Evolutionary conservation across 2,329 filamentous ascomycete genomes (phyloP).

Genomic region (Monilinia polystroma): DNA sequence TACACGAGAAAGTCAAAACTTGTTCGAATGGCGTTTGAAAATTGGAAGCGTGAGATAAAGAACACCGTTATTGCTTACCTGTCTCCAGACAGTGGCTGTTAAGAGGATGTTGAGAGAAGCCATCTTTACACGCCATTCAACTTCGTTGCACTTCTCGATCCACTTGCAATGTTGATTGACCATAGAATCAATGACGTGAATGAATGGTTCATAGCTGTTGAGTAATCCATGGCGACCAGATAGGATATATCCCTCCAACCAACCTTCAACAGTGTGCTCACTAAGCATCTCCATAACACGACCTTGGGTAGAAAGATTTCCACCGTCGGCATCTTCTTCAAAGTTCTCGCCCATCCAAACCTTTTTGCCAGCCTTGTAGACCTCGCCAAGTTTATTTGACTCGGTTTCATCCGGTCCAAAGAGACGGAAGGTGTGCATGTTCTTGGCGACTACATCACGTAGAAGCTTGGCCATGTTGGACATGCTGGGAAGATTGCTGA

Average conservation of each 20-base stretch:
- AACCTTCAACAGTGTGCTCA: slow-evolving; percentile 77
- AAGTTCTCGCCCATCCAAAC: slow-evolving; percentile 79
- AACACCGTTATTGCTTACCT: slow-evolving; percentile 45
- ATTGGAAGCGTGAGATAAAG: neutral
- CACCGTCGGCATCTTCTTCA: slow-evolving; percentile 71
- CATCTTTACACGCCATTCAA: slow-evolving; percentile 72
- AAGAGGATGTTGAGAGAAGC: slow-evolving; percentile 77
- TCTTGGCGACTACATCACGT: slow-evolving; percentile 64
- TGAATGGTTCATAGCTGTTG: slow-evolving; percentile 78
- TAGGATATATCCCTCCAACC: slow-evolving; percentile 76
- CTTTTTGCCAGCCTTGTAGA: slow-evolving; percentile 75
- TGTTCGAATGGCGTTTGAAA: neutral
- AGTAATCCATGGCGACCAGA: slow-evolving; percentile 73
- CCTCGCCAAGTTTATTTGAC: slow-evolving; percentile 71
- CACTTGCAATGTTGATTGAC: slow-evolving; percentile 85
- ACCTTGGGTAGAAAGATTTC: slow-evolving; percentile 66
- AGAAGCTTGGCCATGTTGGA: slow-evolving; percentile 66
- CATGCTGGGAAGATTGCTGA: slow-evolving; percentile 62
- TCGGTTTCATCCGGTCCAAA: slow-evolving; percentile 81
- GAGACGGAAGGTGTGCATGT: slow-evolving; percentile 68
- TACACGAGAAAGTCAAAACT: neutral
- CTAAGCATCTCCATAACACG: slow-evolving; percentile 84
- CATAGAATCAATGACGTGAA: slow-evolving; percentile 82
- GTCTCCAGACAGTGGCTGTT: slow-evolving; percentile 76
- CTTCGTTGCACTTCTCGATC: slow-evolving; percentile 78